A percentile compares a stretch with the other conserved stretches of the same genome.
Conservation (phyloP, 2,329 filamentous ascomycete species). For the Colletotrichum sp. region DNA sequence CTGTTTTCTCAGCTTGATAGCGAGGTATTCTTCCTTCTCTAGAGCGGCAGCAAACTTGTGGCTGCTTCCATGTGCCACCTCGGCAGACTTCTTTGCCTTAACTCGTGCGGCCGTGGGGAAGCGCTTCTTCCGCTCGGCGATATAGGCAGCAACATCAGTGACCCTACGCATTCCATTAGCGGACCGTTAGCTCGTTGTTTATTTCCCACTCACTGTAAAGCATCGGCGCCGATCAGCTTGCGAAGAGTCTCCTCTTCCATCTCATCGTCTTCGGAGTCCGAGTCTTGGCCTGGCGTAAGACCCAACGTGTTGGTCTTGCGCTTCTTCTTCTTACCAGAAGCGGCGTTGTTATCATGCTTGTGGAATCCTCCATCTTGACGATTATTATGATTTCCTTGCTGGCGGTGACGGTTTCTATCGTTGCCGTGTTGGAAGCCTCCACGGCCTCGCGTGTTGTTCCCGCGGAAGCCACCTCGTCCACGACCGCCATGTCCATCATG, state of each 20-base stretch:
- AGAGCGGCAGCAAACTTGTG: slow-evolving; percentile 19
- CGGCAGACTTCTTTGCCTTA: slow-evolving; percentile 63
- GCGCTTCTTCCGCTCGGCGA: slow-evolving; percentile 78
- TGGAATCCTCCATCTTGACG: slow-evolving; percentile 23
- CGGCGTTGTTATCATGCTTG: slow-evolving; percentile 41
- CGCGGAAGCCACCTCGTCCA: slow-evolving; percentile 23
- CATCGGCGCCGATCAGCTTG: slow-evolving; percentile 60
- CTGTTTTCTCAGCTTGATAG: slow-evolving; percentile 66
- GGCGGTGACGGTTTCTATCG: neutral
- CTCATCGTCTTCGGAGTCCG: slow-evolving; percentile 69
- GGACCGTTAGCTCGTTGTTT: neutral
- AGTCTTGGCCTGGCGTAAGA: slow-evolving; percentile 69
- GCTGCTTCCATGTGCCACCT: slow-evolving; percentile 28
- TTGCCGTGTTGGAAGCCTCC: slow-evolving; percentile 39
- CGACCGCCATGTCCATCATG: slow-evolving; percentile 37
- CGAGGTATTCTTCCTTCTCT: slow-evolving; percentile 66
- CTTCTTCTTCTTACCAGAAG: slow-evolving; percentile 70
- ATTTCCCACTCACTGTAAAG: slow-evolving; percentile 53
- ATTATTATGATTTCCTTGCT: slow-evolving; percentile 46
- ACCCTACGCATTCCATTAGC: slow-evolving; percentile 40
- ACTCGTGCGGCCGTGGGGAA: slow-evolving; percentile 80
- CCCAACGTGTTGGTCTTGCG: slow-evolving; percentile 75
- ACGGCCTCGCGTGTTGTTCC: slow-evolving; percentile 28
- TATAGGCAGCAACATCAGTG: slow-evolving; percentile 78
- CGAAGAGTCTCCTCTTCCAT: slow-evolving; percentile 72